A percentile compares a stretch with the other conserved stretches of the same genome.
phyloP scores from a whole-genome alignment of 2,329 filamentous ascomycete genomes.

The Dissoconium aciculare region DNA sequence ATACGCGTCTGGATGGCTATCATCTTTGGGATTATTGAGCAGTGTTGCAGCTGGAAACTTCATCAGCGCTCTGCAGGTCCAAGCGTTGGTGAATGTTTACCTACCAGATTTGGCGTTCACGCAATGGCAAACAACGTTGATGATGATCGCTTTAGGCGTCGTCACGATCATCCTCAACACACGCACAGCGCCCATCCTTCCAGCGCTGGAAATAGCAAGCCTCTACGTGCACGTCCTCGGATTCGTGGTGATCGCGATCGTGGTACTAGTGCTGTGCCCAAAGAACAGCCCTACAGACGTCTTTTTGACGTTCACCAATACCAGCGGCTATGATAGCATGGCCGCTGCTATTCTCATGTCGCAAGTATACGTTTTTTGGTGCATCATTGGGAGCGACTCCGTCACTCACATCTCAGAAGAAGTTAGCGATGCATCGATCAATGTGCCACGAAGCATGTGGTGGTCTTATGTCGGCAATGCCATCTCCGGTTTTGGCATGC shows the following conservation, averaged over 20 bases:
- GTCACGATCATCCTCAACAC: slow-evolving; percentile 19
- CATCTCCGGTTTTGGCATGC: slow-evolving; percentile 11
- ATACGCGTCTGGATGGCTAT: slow-evolving; percentile 10
- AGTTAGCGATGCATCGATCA: slow-evolving; percentile 16
- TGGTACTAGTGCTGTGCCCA: slow-evolving; percentile 18
- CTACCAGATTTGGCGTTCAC: slow-evolving; percentile 17
- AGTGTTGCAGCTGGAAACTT: slow-evolving; percentile 23
- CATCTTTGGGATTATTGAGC: slow-evolving; percentile 15
- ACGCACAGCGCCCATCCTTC: slow-evolving; percentile 22
- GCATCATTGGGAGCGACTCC: slow-evolving; percentile 17
- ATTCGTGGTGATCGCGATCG: slow-evolving; percentile 20
- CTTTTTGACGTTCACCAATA: slow-evolving; percentile 16
- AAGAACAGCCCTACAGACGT: slow-evolving; percentile 21
- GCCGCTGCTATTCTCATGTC: slow-evolving; percentile 17
- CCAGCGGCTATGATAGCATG: slow-evolving; percentile 17
- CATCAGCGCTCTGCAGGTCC: slow-evolving; percentile 24
- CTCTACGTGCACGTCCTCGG: slow-evolving; percentile 19
- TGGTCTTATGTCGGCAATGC: slow-evolving; percentile 16
- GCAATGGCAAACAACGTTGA: slow-evolving; percentile 18
- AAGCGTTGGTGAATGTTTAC: slow-evolving; percentile 24
- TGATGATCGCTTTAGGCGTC: slow-evolving; percentile 25
- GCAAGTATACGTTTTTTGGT: slow-evolving; percentile 18
- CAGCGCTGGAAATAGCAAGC: slow-evolving; percentile 25
- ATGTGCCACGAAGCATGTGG: slow-evolving; percentile 19
- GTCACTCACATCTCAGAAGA: slow-evolving; percentile 24